These are phyloP conservation scores for Perilla frutescens DNA, from an alignment of 257 asterid species.

Conservation along the genomic window DNA sequence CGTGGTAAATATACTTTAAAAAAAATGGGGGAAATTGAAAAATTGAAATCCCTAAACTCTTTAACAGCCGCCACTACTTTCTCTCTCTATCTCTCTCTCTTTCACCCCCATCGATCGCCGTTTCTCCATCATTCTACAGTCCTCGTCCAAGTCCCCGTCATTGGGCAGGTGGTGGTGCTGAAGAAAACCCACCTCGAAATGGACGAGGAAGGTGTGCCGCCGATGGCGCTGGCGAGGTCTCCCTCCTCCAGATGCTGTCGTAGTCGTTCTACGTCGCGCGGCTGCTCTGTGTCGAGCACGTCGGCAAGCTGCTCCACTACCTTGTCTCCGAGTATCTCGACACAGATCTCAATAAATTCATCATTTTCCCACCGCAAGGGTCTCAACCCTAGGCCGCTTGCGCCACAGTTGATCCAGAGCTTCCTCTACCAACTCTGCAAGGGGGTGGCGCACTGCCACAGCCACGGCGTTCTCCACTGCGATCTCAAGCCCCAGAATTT, in stretches of 20 bases:
- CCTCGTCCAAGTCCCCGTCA: no score
- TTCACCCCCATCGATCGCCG: no score
- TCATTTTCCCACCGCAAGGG: constrained; percentile 87
- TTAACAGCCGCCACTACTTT: no score
- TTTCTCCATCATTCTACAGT: no score
- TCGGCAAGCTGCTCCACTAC: constrained; percentile 86
- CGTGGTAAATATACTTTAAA: no score
- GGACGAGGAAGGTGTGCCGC: constrained; percentile 98
- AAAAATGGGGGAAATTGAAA: no score
- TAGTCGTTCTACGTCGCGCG: constrained; percentile 87
- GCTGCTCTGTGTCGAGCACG: constrained; percentile 83
- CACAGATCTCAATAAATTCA: constrained; percentile 89
- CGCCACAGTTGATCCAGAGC: constrained; percentile 68
- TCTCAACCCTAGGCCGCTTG: constrained; percentile 71
- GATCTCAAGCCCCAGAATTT: constrained; percentile 97
- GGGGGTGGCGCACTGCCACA: constrained; percentile 95
- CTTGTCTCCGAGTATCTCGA: constrained; percentile 93
- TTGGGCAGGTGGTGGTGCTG: constrained; percentile 61
- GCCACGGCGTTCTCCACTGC: constrained; percentile 95
- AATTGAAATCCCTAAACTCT: no score
- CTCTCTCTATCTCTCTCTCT: no score
- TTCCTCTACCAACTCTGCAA: constrained; percentile 86
- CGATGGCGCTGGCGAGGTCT: constrained; percentile 91
- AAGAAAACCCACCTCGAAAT: constrained; percentile 96
- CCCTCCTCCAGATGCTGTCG: constrained; percentile 98